Base-by-base conservation (phyloP, 495 filamentous ascomycete species). In the Daldinia bambusicola region DNA sequence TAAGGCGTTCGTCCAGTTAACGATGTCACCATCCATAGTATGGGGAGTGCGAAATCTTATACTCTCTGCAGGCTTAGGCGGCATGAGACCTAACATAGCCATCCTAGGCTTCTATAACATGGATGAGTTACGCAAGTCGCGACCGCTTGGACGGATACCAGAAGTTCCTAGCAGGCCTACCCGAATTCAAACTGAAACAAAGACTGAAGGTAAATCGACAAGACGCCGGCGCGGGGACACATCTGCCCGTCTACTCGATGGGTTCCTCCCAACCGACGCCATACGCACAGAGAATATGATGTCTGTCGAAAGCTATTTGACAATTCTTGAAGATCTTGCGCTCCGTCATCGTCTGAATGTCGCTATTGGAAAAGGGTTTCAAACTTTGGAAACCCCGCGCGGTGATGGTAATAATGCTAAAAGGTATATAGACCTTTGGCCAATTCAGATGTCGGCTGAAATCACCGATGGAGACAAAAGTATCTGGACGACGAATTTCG, bases 71-170 rank as follows among this genome's bases (percentile, higher is more conserved):
- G 93, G 93, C 0, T 81, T 97, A 4, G 93, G 93, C n/a, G 93
- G 93, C 8, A 96, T 97, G 93, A 78, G 93, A 55, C 93, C 93
- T 1, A 96, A 97, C 71, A 95, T 97, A 64, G 92, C 91, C 12
- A 85, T 97, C 30, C 74, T 92, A 55, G 89, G 89, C 10, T 90
- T 91, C 74, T 91, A 89, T 75, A 91, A 92, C 72, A 83, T 96
- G 60, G 89, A 92, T 50, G 92, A 95, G 52, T 85, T 90, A 53
- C 85, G 90, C 50, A 74, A 82, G 45, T 84, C 84, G 7, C 30
- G 75, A 78, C 80, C 80, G 6, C 31, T 74, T 2, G 66, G 79
- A 38, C 71, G 78, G 9, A 74, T 82, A 10, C 80, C 76, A 0
- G 75, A 80, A 41, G 60, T 77, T 3, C 77, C 80, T 6, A 67